phyloP scores from a whole-genome alignment of 257 asterid species.

The Solanum piurae region DNA sequence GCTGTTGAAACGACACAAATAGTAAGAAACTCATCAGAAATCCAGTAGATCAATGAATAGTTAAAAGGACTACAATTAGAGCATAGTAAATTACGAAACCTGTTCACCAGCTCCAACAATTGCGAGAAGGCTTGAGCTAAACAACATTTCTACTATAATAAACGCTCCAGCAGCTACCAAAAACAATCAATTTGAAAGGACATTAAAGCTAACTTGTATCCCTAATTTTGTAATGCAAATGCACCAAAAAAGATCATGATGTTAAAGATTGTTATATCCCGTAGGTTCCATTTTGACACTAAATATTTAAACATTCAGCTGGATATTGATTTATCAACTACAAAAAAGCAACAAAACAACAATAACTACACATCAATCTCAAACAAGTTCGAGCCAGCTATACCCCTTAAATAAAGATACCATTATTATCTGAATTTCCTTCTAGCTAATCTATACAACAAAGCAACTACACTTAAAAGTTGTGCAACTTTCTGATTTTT shows the following conservation, averaged over 20 bases:
- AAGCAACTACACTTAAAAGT: not conserved
- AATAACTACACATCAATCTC: not conserved
- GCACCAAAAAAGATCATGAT: not conserved
- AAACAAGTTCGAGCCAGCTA: not conserved
- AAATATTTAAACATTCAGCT: not conserved
- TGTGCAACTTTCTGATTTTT: not conserved
- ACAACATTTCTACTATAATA: conserved; percentile 74
- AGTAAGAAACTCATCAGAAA: not conserved
- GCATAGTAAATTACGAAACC: conserved; percentile 23
- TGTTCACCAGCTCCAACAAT: conserved; percentile 97
- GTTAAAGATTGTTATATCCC: not conserved
- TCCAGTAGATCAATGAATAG: not conserved
- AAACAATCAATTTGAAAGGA: not conserved
- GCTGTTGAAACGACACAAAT: conserved; percentile 36
- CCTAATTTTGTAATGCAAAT: not conserved
- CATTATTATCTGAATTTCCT: not conserved
- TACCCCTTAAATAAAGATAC: not conserved
- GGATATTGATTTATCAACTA: not conserved
- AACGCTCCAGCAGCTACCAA: conserved; percentile 76
- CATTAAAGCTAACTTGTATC: not conserved
- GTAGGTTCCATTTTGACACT: not conserved
- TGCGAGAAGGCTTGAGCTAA: conserved; percentile 74
- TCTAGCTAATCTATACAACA: not conserved
- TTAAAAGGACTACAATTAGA: not conserved
- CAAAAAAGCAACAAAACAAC: not conserved